Base-by-base conservation (phyloP, 2,329 filamentous ascomycete genomes). In the Fusarium compactum region DNA sequence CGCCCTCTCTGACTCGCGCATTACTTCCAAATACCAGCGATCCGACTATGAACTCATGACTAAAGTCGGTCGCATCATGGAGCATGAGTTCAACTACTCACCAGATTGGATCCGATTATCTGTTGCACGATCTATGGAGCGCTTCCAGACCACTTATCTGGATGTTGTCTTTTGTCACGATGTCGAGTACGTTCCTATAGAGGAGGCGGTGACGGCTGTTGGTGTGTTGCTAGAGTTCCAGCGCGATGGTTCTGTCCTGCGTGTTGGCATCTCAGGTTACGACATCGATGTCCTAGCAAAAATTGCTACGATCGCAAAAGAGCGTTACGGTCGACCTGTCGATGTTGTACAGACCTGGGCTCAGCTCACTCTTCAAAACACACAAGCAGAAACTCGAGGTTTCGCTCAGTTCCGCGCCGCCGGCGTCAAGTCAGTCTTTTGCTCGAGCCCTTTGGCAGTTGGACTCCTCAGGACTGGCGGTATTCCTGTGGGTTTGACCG, bases 271-370 rank as follows among this genome's bases (percentile, higher is more conserved):
- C 15, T 62, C 59, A 2, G 59, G 59, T 1, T 62, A 62, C 6
- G 59, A 61, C 14, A 62, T 61, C 5, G 59, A 62, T 5, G 15
- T 52, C 2, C 18, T 62, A 0, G 29, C 56, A 0, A 15, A 53
- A 29, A 30, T 62, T 0, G 59, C 59, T 1, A 14, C 10, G 2
- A 8, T 62, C 3, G 56, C 15, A 8, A 3, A 10, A 2, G 3
- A 45, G 45, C 58, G 46, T 9, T 62, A 62, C 2, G 59, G 24
- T 2, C 45, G 40, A 22, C 29, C 59, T 10, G 56, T 62, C 1
- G 59, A 62, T 6, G 56, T 62, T 18, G n/a, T 62, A 0, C 59
- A 62, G 8, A 62, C 59, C 1, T 62, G 59, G 59, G 59, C 59
- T 1, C 59, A 62, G 25, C 59, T 62, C 5, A 62, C 59, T 30